Evolutionary conservation across 768 basidiomycete genomes (phyloP).

Genomic region (Macrolepiota fuliginosa): DNA sequence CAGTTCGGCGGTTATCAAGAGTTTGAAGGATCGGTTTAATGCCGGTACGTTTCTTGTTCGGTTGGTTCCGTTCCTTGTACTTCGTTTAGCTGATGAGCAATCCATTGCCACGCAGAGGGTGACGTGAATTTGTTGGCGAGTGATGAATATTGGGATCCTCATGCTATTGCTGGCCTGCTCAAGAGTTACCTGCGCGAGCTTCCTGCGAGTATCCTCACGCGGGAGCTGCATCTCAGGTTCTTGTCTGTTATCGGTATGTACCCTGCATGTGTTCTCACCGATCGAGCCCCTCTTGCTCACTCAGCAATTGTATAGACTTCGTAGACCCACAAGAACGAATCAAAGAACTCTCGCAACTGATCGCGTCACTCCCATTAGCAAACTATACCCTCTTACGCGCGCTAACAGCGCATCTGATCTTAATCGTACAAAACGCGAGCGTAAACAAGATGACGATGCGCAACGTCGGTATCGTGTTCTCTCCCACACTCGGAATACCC

Average conservation of each 20-base stretch:
- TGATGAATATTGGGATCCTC: conserved; percentile 96
- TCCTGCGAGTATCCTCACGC: conserved; percentile 88
- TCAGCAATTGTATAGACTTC: conserved; percentile 58
- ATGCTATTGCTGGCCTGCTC: conserved; percentile 93
- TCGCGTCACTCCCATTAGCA: conserved; percentile 82
- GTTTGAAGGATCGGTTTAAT: conserved; percentile 91
- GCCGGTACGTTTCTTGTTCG: conserved; percentile 49
- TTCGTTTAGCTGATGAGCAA: not conserved
- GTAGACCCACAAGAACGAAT: conserved; percentile 88
- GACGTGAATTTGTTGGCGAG: conserved; percentile 86
- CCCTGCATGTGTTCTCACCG: not conserved
- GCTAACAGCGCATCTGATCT: conserved; percentile 90
- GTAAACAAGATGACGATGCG: conserved; percentile 99
- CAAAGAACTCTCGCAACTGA: conserved; percentile 79
- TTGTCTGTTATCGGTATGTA: conserved; percentile 89
- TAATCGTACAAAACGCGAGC: conserved; percentile 87
- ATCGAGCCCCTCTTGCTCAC: conserved; percentile 1
- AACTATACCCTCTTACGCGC: conserved; percentile 95
- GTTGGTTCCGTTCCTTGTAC: conserved; percentile 3
- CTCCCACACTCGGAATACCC: conserved; percentile 96
- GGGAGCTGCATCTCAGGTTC: conserved; percentile 89
- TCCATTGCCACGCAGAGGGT: conserved; percentile 63
- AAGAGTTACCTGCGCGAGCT: conserved; percentile 94
- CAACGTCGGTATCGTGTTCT: conserved; percentile 98
- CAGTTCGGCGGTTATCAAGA: conserved; percentile 93